Evolutionary conservation across 163 green algal species (phyloP), one percentile per base, ranked within the genome.

Genomic region (Volvox carteri): DNA sequence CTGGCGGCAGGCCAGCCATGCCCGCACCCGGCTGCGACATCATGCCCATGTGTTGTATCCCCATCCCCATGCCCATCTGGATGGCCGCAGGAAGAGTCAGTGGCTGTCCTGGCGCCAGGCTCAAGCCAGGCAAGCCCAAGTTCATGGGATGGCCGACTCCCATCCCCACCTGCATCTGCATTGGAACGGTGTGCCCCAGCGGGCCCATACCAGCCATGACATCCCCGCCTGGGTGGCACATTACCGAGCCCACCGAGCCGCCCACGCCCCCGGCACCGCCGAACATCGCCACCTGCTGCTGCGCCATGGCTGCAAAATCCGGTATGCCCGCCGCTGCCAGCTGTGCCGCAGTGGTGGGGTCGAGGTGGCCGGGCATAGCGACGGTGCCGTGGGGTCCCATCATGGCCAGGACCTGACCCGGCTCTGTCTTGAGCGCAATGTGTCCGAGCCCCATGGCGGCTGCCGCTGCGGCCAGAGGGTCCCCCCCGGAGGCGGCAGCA

Each of bases 151-250:
- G 73, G 0, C 44, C 73, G 2, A 42, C 73, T 4, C 73, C 73
- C 48, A 84, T 68, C 30, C 75, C 48, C 75, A 46, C 67, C 67
- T 46, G 67, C 70, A 78, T 56, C 25, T 60, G 42, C 42, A 80
- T 6, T 25, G 28, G 6, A 28, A 80, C 41, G 8, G 73, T 2
- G 23, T 62, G 75, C n/a, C 75, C 75, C 48, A 84, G n/a, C 8
- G 73, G 25, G 0, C 42, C 73, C 44, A 81, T 33, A 21, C 73
- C 73, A 16, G 44, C 73, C 1, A 81, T 81, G 11, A 81, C n/a
- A 46, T 44, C 73, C 2, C 73, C 73, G 42, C 73, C 73, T 1
- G 73, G 73, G 21, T 81, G 73, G 46, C 75, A 46, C 75, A 84
- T 68, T n/a, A 84, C 12, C 18, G 46, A 19, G 2, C 28, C 44